These are phyloP conservation scores for Hypoxylon sp. DNA, from an alignment of 2,329 filamentous ascomycete genomes.

Conservation along the genomic window DNA sequence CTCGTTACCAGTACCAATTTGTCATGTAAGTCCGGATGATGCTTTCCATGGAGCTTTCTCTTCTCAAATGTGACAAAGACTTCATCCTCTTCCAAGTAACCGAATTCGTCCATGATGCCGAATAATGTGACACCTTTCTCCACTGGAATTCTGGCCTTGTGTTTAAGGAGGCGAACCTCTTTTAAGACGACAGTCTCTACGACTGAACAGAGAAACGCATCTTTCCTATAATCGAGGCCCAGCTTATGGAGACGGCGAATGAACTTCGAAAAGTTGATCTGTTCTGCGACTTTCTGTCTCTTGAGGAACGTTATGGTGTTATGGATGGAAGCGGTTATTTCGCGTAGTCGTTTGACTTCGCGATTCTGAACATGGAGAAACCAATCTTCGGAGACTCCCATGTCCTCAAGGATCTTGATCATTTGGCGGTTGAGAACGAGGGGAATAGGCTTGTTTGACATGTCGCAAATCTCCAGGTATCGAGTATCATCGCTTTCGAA, in stretches of 20 bases:
- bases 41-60: conserved; percentile 53
- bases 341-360: conserved; percentile 71
- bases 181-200: conserved; percentile 78
- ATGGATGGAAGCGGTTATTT: conserved; percentile 66
- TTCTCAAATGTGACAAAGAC: conserved; percentile 73
- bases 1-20: conserved; percentile 75
- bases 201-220: conserved; percentile 76
- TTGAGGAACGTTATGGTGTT: conserved; percentile 77
- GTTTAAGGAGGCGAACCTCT: conserved; percentile 80
- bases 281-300: conserved; percentile 69
- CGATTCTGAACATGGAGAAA: conserved; percentile 74
- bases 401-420: conserved; percentile 89
- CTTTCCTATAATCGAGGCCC: conserved; percentile 73
- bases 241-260: conserved; percentile 70
- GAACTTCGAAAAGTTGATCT: conserved; percentile 71
- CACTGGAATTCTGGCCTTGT: conserved; percentile 81
- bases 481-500: conserved; percentile 68
- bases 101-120: conserved; percentile 86
- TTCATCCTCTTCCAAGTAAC: conserved; percentile 73
- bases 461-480: conserved; percentile 79
- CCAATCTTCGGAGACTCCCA: conserved; percentile 68
- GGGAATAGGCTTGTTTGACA: conserved; percentile 73
- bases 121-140: conserved; percentile 79
- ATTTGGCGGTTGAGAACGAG: conserved; percentile 82
- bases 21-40: conserved; percentile 50